These are phyloP conservation scores for Capsella rubella DNA, from an alignment of 441 rosid genomes.

Conservation along the genomic window DNA sequence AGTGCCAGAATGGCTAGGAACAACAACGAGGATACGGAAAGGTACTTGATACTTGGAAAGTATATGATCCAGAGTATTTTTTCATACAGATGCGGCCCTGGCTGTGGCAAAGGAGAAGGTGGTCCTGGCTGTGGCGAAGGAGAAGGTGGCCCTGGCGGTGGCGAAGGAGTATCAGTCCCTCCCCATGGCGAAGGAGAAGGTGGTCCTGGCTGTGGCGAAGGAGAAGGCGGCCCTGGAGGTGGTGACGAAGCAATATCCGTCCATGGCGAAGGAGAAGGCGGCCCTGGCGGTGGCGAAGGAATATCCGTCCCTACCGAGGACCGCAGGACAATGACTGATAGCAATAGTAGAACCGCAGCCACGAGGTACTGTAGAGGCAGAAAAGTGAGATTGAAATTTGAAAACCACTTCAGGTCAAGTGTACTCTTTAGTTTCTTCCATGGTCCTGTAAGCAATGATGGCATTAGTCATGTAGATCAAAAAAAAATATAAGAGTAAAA, in stretches of 20 bases:
- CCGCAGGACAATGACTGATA: slow-evolving; percentile 5
- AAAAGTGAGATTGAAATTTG: background rate
- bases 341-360: background rate
- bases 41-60: background rate
- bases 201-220: background rate
- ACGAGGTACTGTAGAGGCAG: background rate
- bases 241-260: background rate
- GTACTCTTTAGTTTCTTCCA: no score
- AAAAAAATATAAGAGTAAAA: no score
- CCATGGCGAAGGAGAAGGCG: no score
- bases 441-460: no score
- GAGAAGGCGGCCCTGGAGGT: no score
- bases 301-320: no score
- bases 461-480: no score
- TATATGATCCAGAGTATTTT: background rate
- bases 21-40: background rate
- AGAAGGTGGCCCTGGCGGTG: background rate
- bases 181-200: no score
- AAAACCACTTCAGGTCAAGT: no score
- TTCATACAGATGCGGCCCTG: background rate
- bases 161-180: background rate
- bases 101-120: background rate
- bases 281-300: background rate
- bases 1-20: background rate
- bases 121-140: background rate